Percentiles rank a stretch among this genome's conserved stretches.
Evolutionary conservation across 2,329 filamentous ascomycete species (phyloP).

Genomic region (Periconia digitata): DNA sequence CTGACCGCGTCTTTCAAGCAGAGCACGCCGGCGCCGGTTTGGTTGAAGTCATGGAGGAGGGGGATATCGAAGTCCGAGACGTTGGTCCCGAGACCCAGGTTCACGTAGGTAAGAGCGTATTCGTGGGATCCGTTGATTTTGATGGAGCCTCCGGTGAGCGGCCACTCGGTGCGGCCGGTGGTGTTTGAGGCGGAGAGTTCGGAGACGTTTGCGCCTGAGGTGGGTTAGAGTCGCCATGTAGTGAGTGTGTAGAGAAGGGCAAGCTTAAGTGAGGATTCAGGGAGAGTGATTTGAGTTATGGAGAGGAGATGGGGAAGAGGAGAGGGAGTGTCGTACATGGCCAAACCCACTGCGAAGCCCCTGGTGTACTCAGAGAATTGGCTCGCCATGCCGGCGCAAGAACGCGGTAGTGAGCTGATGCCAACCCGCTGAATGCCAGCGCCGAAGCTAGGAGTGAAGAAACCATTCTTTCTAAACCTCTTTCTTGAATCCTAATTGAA

Average conservation of each 20-base stretch:
- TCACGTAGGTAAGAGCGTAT: conserved; percentile 51
- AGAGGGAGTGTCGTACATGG: conserved; percentile 37
- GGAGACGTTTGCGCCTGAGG: conserved; percentile 43
- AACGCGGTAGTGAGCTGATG: conserved; percentile 48
- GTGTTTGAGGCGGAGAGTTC: conserved; percentile 32
- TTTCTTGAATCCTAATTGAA: too few species aligned
- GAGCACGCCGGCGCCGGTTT: conserved; percentile 52
- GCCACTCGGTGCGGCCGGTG: conserved; percentile 51
- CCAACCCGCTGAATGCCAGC: conserved; percentile 29
- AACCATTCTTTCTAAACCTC: background rate
- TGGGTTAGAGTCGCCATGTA: too few species aligned
- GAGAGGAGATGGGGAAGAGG: background rate
- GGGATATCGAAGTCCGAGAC: conserved; percentile 50
- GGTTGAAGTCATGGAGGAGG: conserved; percentile 49
- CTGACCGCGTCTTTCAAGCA: conserved; percentile 41
- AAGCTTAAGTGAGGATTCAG: too few species aligned
- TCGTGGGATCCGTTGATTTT: conserved; percentile 45
- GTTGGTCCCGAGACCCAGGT: conserved; percentile 47
- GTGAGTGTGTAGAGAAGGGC: background rate
- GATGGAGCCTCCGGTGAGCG: conserved; percentile 47
- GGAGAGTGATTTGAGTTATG: background rate
- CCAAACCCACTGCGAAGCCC: conserved; percentile 43
- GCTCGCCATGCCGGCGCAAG: conserved; percentile 47
- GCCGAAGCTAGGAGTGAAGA: conserved; percentile 13
- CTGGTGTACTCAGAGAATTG: conserved; percentile 38